Conservation (phyloP, 176 grass and related monocot genomes). For the Puya raimondii region DNA sequence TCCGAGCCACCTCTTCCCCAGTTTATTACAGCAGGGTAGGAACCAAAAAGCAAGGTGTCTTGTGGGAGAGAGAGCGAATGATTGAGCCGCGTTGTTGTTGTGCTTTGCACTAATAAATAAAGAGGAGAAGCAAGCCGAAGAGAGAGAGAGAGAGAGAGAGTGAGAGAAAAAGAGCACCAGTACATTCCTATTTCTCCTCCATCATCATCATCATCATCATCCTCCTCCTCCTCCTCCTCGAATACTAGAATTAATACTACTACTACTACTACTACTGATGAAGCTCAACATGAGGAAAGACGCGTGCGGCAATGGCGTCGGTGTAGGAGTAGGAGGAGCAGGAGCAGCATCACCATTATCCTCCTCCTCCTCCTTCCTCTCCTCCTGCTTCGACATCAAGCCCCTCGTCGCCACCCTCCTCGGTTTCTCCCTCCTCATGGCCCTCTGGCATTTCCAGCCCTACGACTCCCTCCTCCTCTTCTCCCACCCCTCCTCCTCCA, state of each 20-base stretch:
- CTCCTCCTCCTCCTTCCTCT: not conserved
- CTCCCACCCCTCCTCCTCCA: slow-evolving; percentile 30
- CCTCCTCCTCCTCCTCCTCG: not conserved
- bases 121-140: not conserved
- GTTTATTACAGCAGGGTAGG: too few relatives aligned
- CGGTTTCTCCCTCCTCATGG: slow-evolving; percentile 56
- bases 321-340: not conserved
- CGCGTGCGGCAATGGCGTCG: not conserved
- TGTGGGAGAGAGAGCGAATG: not conserved
- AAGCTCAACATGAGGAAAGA: not conserved
- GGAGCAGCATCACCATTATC: not conserved
- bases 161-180: not conserved
- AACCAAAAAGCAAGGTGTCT: too few relatives aligned
- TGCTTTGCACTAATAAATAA: not conserved
- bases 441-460: slow-evolving; percentile 64
- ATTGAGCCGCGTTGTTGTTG: too few relatives aligned
- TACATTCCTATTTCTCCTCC: not conserved
- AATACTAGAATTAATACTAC: not conserved
- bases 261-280: not conserved
- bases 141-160: not conserved
- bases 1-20: too few relatives aligned
- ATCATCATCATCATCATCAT: not conserved
- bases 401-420: slow-evolving; percentile 66
- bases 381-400: slow-evolving; percentile 55
- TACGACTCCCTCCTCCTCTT: slow-evolving; percentile 42